phyloP scores from a whole-genome alignment of 495 filamentous ascomycete genomes.

The Hypoxylon rickii region DNA sequence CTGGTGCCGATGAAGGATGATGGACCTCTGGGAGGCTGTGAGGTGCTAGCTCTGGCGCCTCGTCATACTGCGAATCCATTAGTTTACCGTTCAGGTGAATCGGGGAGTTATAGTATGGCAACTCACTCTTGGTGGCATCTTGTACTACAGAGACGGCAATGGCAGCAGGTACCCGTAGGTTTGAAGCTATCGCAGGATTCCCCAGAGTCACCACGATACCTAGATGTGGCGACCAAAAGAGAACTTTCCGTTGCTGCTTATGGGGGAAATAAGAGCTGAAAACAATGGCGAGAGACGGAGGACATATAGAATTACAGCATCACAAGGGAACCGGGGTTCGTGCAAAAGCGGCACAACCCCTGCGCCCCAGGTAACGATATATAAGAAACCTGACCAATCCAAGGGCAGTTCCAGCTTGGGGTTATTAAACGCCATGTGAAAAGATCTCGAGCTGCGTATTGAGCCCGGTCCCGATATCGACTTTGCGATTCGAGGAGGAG shows the following conservation, averaged over 20 bases:
- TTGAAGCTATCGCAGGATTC: background rate
- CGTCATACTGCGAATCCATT: conserved; percentile 37
- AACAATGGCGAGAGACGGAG: conserved; percentile 3
- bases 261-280: conserved; percentile 6
- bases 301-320: conserved; percentile 25
- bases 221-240: conserved; percentile 16
- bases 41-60: conserved; percentile 46
- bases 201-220: background rate
- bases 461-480: conserved; percentile 8
- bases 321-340: too few relatives aligned
- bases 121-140: conserved; percentile 32
- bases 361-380: conserved; percentile 11
- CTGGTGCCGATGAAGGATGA: conserved; percentile 29
- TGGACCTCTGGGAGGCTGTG: conserved; percentile 47
- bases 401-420: conserved; percentile 1
- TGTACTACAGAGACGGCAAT: background rate
- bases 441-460: conserved; percentile 4
- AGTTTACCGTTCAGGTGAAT: background rate
- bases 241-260: conserved; percentile 12
- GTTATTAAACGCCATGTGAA: conserved; percentile 10
- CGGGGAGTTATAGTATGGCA: background rate
- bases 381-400: conserved; percentile 20
- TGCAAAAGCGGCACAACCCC: conserved; percentile 7
- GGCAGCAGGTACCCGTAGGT: background rate
- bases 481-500: conserved; percentile 3